These are phyloP conservation scores for Suhomyces guaymorum DNA, from an alignment of 1,139 yeast species.

Conservation along the genomic window DNA sequence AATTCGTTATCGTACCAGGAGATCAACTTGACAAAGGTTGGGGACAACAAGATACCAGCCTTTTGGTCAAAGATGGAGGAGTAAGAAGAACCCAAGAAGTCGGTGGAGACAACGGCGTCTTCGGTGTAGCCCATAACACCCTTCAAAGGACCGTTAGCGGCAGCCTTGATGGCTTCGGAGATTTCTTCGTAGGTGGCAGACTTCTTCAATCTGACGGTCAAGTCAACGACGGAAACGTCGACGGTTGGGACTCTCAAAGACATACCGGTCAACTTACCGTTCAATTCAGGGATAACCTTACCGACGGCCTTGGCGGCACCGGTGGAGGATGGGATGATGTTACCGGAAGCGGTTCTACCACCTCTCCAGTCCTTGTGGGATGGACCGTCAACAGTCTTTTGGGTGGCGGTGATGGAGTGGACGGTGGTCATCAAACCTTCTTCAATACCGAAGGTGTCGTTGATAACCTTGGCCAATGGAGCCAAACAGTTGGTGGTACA, in stretches of 20 bases:
- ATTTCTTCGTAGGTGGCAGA: conserved; percentile 75
- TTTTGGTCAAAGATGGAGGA: conserved; percentile 82
- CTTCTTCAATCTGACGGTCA: conserved; percentile 68
- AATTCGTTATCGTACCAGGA: conserved; percentile 90
- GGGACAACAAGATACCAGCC: conserved; percentile 83
- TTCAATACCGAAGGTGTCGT: conserved; percentile 77
- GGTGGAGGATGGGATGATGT: conserved; percentile 87
- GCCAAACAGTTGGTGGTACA: conserved; percentile 92
- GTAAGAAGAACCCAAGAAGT: conserved; percentile 75
- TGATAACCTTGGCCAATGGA: conserved; percentile 81
- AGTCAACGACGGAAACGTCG: conserved; percentile 79
- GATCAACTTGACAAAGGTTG: conserved; percentile 81
- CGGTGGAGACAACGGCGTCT: conserved; percentile 84
- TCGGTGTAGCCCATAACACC: conserved; percentile 83
- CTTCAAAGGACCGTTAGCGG: conserved; percentile 68
- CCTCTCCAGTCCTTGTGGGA: conserved; percentile 96
- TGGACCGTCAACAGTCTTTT: conserved; percentile 90
- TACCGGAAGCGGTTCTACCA: conserved; percentile 89
- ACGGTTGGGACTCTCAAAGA: conserved; percentile 86
- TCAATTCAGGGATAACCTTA: conserved; percentile 83
- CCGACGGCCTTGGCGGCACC: conserved; percentile 96
- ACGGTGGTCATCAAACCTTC: conserved; percentile 92
- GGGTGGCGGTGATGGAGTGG: conserved; percentile 89
- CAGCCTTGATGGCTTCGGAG: conserved; percentile 68
- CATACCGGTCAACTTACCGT: conserved; percentile 89